phyloP scores from a whole-genome alignment of 805 yeast species.

The Starmerella bombicola region DNA sequence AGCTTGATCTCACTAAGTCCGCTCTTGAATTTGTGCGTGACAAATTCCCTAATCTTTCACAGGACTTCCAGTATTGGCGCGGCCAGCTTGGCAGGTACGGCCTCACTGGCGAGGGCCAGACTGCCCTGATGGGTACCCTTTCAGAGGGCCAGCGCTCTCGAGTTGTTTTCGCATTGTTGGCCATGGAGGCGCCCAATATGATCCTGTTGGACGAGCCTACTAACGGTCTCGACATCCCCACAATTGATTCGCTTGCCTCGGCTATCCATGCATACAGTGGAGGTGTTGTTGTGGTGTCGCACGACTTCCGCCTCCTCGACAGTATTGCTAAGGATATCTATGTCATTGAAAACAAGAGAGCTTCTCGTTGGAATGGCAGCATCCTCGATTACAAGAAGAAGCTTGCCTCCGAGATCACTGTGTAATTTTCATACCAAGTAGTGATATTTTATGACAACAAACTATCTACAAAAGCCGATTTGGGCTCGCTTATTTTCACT shows the following conservation, averaged over 20 bases:
- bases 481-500: no score
- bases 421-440: conserved; percentile 10
- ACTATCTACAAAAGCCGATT: conserved; percentile 12
- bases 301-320: conserved; percentile 95
- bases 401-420: conserved; percentile 67
- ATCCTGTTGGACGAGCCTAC: conserved; percentile 97
- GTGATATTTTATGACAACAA: conserved; percentile 1
- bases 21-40: conserved; percentile 96
- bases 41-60: conserved; percentile 77
- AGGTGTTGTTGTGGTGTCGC: conserved; percentile 97
- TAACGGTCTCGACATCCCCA: conserved; percentile 96
- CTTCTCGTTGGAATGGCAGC: conserved; percentile 91
- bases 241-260: conserved; percentile 93
- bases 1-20: conserved; percentile 86
- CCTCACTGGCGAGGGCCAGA: conserved; percentile 97
- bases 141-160: conserved; percentile 99
- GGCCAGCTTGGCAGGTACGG: conserved; percentile 96
- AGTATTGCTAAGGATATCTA: conserved; percentile 94
- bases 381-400: conserved; percentile 87
- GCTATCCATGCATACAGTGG: conserved; percentile 92
- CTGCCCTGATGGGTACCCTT: conserved; percentile 94
- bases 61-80: conserved; percentile 94
- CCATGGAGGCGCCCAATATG: conserved; percentile 90
- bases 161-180: conserved; percentile 92
- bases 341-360: conserved; percentile 90